A percentile compares a stretch with the other conserved stretches of the same genome.
Conservation (phyloP, 2,329 filamentous ascomycete genomes). For the Epicoccum nigrum region DNA sequence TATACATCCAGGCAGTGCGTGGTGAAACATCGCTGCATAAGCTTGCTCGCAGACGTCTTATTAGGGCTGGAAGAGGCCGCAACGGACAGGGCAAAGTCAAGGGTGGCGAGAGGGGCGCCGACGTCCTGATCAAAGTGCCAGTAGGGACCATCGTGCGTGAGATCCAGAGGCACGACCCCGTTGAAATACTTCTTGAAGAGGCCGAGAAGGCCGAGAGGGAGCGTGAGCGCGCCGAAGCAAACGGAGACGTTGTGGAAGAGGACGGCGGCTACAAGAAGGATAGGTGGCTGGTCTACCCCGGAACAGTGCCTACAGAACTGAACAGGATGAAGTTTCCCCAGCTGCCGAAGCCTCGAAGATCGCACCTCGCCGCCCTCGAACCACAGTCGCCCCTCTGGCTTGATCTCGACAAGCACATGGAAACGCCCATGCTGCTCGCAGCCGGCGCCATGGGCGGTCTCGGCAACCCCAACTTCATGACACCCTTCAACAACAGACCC, state of each 20-base stretch:
- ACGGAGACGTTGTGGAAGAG: conserved; percentile 37
- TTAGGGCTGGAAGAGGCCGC: conserved; percentile 77
- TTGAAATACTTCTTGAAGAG: conserved; percentile 67
- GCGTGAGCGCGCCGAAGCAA: conserved; percentile 23
- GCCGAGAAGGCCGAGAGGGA: conserved; percentile 36
- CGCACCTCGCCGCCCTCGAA: conserved; percentile 68
- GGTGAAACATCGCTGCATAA: conserved; percentile 95
- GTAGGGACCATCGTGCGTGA: conserved; percentile 91
- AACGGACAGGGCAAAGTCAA: conserved; percentile 76
- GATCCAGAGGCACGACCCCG: conserved; percentile 76
- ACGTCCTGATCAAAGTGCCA: conserved; percentile 86
- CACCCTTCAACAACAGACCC: conserved; percentile 74
- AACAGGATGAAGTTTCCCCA: conserved; percentile 63
- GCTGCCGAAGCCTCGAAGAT: conserved; percentile 62
- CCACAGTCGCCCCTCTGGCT: conserved; percentile 71
- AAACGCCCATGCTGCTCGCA: conserved; percentile 81
- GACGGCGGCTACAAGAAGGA: conserved; percentile 59
- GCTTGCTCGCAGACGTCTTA: conserved; percentile 74
- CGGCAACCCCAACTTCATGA: conserved; percentile 92
- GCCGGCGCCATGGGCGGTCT: conserved; percentile 87
- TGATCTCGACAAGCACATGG: conserved; percentile 70
- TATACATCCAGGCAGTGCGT: conserved; percentile 92
- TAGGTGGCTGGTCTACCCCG: conserved; percentile 88
- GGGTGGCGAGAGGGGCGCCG: conserved; percentile 81
- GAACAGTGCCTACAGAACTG: conserved; percentile 74